Base-by-base conservation (phyloP, 805 yeast genomes). In the Candida schatavii region DNA sequence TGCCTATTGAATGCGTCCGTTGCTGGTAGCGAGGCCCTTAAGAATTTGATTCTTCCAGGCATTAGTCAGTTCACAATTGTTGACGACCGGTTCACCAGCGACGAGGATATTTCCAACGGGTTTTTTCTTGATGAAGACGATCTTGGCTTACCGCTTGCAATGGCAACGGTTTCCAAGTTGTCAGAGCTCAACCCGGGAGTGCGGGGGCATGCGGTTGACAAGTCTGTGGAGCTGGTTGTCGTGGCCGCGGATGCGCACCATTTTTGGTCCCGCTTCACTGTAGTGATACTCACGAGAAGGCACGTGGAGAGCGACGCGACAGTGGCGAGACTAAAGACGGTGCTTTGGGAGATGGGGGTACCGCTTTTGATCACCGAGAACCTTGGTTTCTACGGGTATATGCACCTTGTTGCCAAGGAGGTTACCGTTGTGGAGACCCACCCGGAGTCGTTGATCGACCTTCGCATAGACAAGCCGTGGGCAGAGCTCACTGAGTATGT, bases 41-140 rank as follows among this genome's bases (percentile, higher is more conserved):
- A 91, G 67, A 88, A 89, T 59, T 65, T 91, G 43, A 78, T 85
- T 1, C 67, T 91, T 15, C 90, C 95, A 0, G 79, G 87, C 0
- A 66, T 83, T 30, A 91, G 95, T 3, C 54, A 70, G 13, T 72
- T 84, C 45, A 76, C 85, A 0, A 68, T 89, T 4, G 62, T 85
- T 15, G 87, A 81, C 50, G 60, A 64, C 20, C 37, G 49, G 1
- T 6, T 41, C 0, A 80, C 81, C 2, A 51, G 57, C 1, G 61
- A 54, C 2, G 56, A 49, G 1, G 84, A 81, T 48, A 47, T 84
- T 5, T 63, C 75, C 9, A 69, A 75, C 7, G 85, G 86, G 54
- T 88, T 88, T 59, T 87, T 85, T 48, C 57, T 84, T 2, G 61
- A 62, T 2, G 61, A 57, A 3, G 64, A 55, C 2, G 75, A 78